Evolutionary conservation across 345 rosid genomes (phyloP), one percentile per base, ranked within the genome.

Genomic region (Populus davidiana): DNA sequence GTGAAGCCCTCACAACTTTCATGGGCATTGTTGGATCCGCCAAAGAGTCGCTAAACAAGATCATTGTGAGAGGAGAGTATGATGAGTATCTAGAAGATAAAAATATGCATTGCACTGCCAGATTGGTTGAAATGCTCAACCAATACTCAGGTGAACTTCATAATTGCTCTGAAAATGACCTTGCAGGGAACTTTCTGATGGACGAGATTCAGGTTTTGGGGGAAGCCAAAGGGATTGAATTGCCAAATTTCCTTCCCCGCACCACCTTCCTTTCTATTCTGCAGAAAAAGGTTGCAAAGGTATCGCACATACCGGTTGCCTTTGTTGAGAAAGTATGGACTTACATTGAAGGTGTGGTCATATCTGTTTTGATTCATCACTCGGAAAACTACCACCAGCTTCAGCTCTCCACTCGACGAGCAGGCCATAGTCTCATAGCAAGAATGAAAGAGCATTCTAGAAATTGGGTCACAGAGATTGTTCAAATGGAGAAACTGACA

Each of bases 201-300:
- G 81, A 75, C 5, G 88, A 86, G 78, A 41, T 87, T 49, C n/a
- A 16, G 11, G 62, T 80, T 21, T 41, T 87, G 52, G 80, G 86
- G 20, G 88, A 86, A 65, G n/a, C 80, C 1, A 77, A 70, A 29
- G 78, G 78, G 18, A 87, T 87, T 50, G 38, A 29, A 16, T 77
- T 87, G 25, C 87, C 90, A 0, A 80, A 85, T 78, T 83, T 83
- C 77, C 73, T 87, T 38, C 84, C 87, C 11, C 83, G 54, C 1
- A 2, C 50, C 0, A 86, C 86, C 12, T 41, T 41, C 44, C 44
- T 41, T 41, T 1, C 44, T 41, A 9, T 41, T 2, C 44, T 41
- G 44, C 44, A 41, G 2, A 41, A 41, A 12, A 41, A 41, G 44
- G 0, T 41, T 12, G 1, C 2, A 41, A 9, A 41, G 44, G 12